Evolutionary conservation across 176 grass and related monocot genomes (phyloP).

Genomic region (Pharus latifolius): DNA sequence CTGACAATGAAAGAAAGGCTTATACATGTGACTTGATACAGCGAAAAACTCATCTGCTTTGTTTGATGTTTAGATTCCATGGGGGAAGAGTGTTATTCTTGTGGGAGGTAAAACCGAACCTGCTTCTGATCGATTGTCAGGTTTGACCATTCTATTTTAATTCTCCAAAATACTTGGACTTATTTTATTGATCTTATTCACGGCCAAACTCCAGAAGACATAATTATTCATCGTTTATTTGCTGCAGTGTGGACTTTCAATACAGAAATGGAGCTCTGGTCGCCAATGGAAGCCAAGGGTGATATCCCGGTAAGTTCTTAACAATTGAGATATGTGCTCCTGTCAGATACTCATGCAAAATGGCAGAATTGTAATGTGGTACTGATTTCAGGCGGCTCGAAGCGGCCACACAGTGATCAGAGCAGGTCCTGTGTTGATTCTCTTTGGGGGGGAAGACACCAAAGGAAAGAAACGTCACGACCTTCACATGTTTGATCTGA

Average conservation of each 20-base stretch:
- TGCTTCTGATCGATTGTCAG: slow-evolving; percentile 61
- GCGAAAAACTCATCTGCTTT: not conserved
- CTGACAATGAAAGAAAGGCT: not conserved
- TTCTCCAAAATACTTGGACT: not conserved
- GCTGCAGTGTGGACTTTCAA: slow-evolving; percentile 84
- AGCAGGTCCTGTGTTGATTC: slow-evolving; percentile 69
- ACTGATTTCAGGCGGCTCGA: slow-evolving; percentile 56
- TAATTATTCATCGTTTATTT: slow-evolving; percentile 19
- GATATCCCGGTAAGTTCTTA: slow-evolving; percentile 73
- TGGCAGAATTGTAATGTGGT: slow-evolving; percentile 8
- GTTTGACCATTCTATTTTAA: slow-evolving; percentile 30
- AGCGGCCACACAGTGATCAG: slow-evolving; percentile 78
- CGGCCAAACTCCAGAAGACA: not conserved
- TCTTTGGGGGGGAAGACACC: slow-evolving; percentile 84
- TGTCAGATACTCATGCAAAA: not conserved
- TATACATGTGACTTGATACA: not conserved
- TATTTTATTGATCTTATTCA: not conserved
- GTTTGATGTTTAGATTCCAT: slow-evolving; percentile 48
- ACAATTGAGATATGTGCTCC: not conserved
- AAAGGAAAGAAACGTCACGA: slow-evolving; percentile 95
- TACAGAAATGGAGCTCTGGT: slow-evolving; percentile 74
- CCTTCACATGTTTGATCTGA: slow-evolving; percentile 93
- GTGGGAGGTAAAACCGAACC: slow-evolving; percentile 92
- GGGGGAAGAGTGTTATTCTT: slow-evolving; percentile 75
- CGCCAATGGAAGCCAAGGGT: slow-evolving; percentile 78